Evolutionary conservation across 441 rosid genomes (phyloP).

Genomic region (Omphalea diandra): DNA sequence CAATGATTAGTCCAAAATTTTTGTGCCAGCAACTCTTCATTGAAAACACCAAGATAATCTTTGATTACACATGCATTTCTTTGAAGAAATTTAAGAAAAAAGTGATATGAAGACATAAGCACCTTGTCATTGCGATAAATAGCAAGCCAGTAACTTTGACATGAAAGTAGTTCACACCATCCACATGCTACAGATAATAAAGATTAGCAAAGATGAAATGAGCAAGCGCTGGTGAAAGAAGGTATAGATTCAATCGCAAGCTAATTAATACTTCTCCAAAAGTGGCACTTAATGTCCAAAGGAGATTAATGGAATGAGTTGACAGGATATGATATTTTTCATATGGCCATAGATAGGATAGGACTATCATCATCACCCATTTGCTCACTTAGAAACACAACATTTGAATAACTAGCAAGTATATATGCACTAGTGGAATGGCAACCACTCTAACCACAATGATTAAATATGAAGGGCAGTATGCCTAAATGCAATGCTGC

Average conservation of each 20-base stretch:
- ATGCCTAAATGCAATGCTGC: neutral
- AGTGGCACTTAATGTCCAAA: neutral
- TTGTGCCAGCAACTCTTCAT: constrained; percentile 80
- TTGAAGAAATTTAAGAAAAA: constrained; percentile 85
- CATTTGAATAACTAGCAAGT: no score
- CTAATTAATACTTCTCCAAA: neutral
- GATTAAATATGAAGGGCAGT: neutral
- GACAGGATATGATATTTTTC: no score
- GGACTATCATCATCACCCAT: no score
- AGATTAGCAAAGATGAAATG: constrained; percentile 6
- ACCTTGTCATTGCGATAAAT: constrained; percentile 85
- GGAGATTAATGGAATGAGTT: neutral
- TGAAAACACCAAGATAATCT: constrained; percentile 86
- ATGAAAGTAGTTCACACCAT: constrained; percentile 84
- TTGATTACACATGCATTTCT: constrained; percentile 89
- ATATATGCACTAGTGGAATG: no score
- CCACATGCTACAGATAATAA: constrained; percentile 52
- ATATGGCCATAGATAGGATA: no score
- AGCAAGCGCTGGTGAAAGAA: constrained; percentile 1
- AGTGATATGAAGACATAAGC: constrained; percentile 79
- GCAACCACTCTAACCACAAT: neutral
- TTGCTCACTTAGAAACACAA: neutral
- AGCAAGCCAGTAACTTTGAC: constrained; percentile 81
- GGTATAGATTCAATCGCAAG: neutral
- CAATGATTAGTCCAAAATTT: constrained; percentile 84